Base-by-base conservation (phyloP, 345 rosid species). In the Turritis glabra region DNA sequence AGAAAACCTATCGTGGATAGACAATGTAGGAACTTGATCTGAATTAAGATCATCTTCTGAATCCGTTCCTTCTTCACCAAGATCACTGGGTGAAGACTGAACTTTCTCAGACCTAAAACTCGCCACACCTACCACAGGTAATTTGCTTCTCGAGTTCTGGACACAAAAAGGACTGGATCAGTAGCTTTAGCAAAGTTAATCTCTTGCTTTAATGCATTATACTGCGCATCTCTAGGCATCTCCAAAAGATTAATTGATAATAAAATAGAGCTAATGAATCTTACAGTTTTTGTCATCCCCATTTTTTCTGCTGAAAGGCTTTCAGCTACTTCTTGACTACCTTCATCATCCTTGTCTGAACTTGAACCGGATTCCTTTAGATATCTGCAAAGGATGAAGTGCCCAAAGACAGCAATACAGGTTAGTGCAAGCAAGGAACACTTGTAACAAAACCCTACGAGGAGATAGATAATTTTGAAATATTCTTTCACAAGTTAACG, bases 21-120 rank as follows among this genome's bases (percentile, higher is more conserved):
- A 82, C 57, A 85, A 85, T 58, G 89, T 88, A 69, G 88, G 90
- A 62, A 19, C 76, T 70, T 76, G 71, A 82, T 88, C 92, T 65
- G 92, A 82, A 55, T 61, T 75, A 73, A 81, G 70, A 83, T 80
- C 88, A 60, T 88, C 87, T 25, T 86, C 92, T 43, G 77, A 62
- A 81, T 85, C 80, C 56, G 30, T 77, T 83, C 57, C 74, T 76
- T 79, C 89, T 35, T 81, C 89, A 67, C 74, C 74, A 76, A 63
- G 64, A 76, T 74, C 85, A 75, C 60, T 67, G 62, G 81, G 74
- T 58, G 79, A 81, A 71, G 86, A 78, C 67, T 73, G 73, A 58
- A 79, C 81, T 48, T 82, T 75, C 56, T 81, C 85, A 55, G 87
- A 81, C 67, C 72, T 70, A 33, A 47, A 64, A 70, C 54, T 77